These are phyloP conservation scores for Desmodesmus armatus DNA, from an alignment of 139 green algal species.

Conservation along the genomic window DNA sequence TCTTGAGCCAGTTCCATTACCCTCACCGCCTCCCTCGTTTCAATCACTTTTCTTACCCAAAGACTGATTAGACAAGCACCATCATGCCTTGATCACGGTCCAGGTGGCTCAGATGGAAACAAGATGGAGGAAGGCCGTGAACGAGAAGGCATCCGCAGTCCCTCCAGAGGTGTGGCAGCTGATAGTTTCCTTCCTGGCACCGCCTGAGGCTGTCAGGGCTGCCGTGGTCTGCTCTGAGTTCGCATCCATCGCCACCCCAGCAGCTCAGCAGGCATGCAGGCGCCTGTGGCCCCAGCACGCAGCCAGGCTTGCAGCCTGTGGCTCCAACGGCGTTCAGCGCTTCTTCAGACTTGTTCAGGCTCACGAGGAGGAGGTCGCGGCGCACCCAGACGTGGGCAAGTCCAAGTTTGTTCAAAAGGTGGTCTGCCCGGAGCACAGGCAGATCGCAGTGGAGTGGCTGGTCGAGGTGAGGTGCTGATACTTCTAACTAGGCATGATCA, in stretches of 20 bases:
- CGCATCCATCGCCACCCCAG: background rate
- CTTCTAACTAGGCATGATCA: too few species aligned
- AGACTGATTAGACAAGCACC: too few species aligned
- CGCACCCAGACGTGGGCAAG: conserved; percentile 23
- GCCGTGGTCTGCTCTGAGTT: conserved; percentile 22
- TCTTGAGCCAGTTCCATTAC: too few species aligned
- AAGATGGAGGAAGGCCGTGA: too few species aligned
- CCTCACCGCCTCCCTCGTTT: too few species aligned
- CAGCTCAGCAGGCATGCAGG: background rate
- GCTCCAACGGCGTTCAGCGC: background rate
- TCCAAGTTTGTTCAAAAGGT: conserved; percentile 12
- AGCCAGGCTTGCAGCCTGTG: background rate
- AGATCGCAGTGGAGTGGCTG: conserved; percentile 43
- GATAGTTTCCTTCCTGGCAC: background rate
- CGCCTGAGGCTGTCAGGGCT: conserved; percentile 6
- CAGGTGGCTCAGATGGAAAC: too few species aligned
- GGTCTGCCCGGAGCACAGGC: conserved; percentile 33
- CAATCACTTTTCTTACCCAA: too few species aligned
- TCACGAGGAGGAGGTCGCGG: conserved; percentile 12
- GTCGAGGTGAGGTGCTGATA: conserved; percentile 40
- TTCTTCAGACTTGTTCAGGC: background rate
- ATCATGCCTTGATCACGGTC: too few species aligned
- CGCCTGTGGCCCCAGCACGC: conserved; percentile 22
- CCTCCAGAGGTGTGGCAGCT: conserved; percentile 16
- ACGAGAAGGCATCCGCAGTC: too few species aligned